Base-by-base conservation (phyloP, 176 grass and related monocot species). In the Oryza brachyantha region DNA sequence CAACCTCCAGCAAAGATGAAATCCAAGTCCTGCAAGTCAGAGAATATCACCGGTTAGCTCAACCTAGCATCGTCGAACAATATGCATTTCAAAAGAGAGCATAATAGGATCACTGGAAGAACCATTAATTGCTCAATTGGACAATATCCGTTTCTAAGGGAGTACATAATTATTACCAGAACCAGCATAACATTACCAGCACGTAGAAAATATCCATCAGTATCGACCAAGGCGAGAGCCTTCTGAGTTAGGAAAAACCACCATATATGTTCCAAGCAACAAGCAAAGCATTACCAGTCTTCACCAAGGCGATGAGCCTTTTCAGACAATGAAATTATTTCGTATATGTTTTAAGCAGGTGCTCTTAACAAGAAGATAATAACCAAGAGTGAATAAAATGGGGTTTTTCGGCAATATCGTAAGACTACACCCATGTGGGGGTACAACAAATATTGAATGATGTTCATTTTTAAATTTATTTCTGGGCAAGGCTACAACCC, bases 1-100 rank as follows among this genome's bases (percentile, higher is more conserved):
- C 14, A 67, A 66, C 13, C 73, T 66, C 60, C 83, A 67, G 26
- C 77, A 16, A 61, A 28, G 28, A 80, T 19, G 7, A 25, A 9
- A 24, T 29, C 8, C 25, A 39, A 46, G 3, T 9, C 78, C 85
- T 72, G 66, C 42, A 29, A 1, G 17, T 19, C 3, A 36, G 41
- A 65, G 24, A 55, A 63, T 64, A 52, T 32, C 26, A 21, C 35
- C 39, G 10, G 34, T 73, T 59, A 79, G 50, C 46, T 54, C 39
- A 27, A 14, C 9, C 31, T 57, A 55, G 54, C 12, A 62, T 36
- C 75, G n/a, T 59, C 22, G n/a, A 66, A 36, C 5, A 80, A 11
- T 8, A 17, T 17, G 37, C 29, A 8, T 29, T 60, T n/a, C 29
- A 12, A 7, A 60, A 66, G 24, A 74, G 28, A 39, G 7, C 62